These are phyloP conservation scores for Leptodermis oblonga DNA, from an alignment of 257 asterid species.

Conservation along the genomic window DNA sequence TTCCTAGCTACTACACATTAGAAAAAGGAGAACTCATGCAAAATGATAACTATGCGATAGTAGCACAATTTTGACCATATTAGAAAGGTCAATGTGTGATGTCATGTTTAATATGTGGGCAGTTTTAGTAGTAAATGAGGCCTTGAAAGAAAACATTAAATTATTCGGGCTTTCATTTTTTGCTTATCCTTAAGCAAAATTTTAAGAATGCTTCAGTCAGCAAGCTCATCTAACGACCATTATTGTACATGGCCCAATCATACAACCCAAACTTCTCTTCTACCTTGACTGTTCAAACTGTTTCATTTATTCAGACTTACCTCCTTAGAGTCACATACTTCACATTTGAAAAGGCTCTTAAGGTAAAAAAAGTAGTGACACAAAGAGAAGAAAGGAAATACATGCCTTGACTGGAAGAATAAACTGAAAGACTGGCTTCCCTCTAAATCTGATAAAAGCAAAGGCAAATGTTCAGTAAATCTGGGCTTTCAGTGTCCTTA, in stretches of 20 bases:
- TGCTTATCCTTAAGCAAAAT: not conserved
- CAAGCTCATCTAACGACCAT: not conserved
- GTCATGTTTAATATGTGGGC: not conserved
- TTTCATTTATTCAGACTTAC: not conserved
- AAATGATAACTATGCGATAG: not conserved
- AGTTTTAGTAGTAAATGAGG: not conserved
- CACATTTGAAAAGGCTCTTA: not conserved
- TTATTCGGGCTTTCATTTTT: not conserved
- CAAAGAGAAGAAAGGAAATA: not conserved
- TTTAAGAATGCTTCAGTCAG: not conserved
- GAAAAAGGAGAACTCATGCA: not conserved
- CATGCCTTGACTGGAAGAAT: not conserved
- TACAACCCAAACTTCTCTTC: not conserved
- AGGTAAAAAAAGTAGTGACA: not conserved
- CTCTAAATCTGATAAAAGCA: not conserved
- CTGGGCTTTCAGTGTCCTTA: not conserved
- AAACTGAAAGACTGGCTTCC: not conserved
- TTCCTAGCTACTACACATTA: not conserved
- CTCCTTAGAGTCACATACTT: not conserved
- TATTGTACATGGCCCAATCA: not conserved
- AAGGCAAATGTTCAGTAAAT: no score
- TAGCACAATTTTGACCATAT: not conserved
- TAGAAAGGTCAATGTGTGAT: not conserved
- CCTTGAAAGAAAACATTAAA: no score
- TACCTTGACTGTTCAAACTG: not conserved